Evolutionary conservation across 306 rosid genomes (phyloP).

Genomic region (Citrullus amarus): DNA sequence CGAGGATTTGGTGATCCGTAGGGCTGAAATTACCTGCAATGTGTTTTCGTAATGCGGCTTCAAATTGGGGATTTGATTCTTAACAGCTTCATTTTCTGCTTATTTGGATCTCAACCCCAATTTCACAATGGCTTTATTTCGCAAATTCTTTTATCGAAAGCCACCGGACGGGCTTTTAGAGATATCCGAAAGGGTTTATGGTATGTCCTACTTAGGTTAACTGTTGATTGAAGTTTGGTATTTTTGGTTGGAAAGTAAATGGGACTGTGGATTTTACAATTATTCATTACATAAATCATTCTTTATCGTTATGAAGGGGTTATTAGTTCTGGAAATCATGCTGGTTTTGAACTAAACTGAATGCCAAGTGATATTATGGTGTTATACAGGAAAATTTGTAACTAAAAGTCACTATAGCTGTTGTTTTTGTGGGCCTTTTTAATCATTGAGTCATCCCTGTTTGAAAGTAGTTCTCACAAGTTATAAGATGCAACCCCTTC

Average conservation of each 20-base stretch:
- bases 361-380: not conserved
- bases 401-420: not conserved
- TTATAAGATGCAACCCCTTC: not conserved
- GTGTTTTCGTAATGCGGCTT: conserved; percentile 27
- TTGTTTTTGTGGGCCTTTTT: conserved; percentile 3
- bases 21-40: conserved; percentile 6
- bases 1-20: conserved; percentile 25
- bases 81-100: conserved; percentile 17
- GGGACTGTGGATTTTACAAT: not conserved
- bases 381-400: not conserved
- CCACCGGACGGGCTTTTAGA: conserved; percentile 96
- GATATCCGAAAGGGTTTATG: conserved; percentile 91
- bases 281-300: not conserved
- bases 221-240: conserved; percentile 8
- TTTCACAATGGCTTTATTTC: conserved; percentile 65
- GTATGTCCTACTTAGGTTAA: conserved; percentile 35
- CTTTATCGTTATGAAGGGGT: not conserved
- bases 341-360: not conserved
- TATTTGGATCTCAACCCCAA: conserved; percentile 33
- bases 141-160: conserved; percentile 86
- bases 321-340: not conserved
- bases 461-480: not conserved
- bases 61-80: conserved; percentile 15
- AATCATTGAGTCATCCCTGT: not conserved
- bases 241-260: conserved; percentile 11